A percentile compares a stretch with the other conserved stretches of the same genome.
These are phyloP conservation scores for Diospyros lotus DNA, from an alignment of 148 eudicot genomes.

Conservation along the genomic window DNA sequence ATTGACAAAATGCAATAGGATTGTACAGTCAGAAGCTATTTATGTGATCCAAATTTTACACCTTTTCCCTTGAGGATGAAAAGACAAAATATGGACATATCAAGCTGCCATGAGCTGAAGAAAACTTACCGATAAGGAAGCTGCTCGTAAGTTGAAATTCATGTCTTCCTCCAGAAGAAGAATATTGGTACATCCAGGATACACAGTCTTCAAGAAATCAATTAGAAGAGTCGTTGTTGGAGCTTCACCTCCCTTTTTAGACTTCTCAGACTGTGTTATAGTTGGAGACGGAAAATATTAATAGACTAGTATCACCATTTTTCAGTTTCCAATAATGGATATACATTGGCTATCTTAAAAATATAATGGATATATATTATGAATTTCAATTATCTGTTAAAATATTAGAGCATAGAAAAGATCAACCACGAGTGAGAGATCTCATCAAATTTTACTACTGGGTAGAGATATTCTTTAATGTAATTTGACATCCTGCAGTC, in stretches of 20 bases:
- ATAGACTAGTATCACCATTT: neutral
- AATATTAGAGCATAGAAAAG: neutral
- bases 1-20: neutral
- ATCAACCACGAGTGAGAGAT: neutral
- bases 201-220: slow-evolving; percentile 53
- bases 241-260: slow-evolving; percentile 69
- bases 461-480: neutral
- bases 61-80: no score
- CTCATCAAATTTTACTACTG: neutral
- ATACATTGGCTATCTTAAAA: neutral
- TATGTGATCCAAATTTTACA: neutral
- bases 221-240: slow-evolving; percentile 55
- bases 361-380: neutral
- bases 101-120: neutral
- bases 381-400: neutral
- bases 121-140: slow-evolving; percentile 51
- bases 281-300: slow-evolving; percentile 1
- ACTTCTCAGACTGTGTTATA: slow-evolving; percentile 72
- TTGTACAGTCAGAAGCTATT: neutral
- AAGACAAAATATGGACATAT: neutral
- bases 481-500: neutral
- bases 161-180: slow-evolving; percentile 79
- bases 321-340: neutral
- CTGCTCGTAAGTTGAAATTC: slow-evolving; percentile 79
- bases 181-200: slow-evolving; percentile 44